Conservation (phyloP, 305 asterid genomes). For the Euphrasia arctica region DNA sequence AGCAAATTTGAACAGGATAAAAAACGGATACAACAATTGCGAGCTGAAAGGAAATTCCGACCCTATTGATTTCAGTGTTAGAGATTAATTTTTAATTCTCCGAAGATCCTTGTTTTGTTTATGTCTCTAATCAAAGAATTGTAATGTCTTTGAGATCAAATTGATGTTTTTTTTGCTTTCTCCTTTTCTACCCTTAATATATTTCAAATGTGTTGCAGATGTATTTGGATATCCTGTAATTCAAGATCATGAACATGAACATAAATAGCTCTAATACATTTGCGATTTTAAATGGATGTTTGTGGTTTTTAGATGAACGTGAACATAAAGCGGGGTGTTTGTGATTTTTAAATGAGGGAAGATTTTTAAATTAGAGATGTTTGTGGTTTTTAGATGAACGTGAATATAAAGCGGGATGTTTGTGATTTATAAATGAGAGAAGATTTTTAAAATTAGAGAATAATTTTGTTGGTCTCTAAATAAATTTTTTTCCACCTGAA, state of each 20-base stretch:
- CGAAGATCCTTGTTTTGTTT: background rate
- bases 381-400: no score
- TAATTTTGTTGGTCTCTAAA: no score
- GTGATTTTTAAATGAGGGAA: no score
- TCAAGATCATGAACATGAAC: background rate
- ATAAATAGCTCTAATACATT: background rate
- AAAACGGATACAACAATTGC: conserved; percentile 79
- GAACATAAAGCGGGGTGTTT: no score
- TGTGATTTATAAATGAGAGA: no score
- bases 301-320: no score
- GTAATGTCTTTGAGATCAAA: background rate
- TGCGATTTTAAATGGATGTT: background rate
- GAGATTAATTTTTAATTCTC: background rate
- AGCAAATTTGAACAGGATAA: conserved; percentile 95
- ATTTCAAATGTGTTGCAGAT: background rate
- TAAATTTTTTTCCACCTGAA: no score
- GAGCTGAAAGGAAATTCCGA: conserved; percentile 84
- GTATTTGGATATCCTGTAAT: background rate
- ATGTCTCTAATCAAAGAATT: background rate
- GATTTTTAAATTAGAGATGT: no score
- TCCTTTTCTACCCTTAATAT: background rate
- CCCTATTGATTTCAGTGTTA: conserved; percentile 44
- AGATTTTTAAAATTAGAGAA: no score
- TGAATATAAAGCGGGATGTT: no score
- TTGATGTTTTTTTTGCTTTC: background rate